phyloP scores from a whole-genome alignment of 345 rosid species.

The Boechera divaricarpa region DNA sequence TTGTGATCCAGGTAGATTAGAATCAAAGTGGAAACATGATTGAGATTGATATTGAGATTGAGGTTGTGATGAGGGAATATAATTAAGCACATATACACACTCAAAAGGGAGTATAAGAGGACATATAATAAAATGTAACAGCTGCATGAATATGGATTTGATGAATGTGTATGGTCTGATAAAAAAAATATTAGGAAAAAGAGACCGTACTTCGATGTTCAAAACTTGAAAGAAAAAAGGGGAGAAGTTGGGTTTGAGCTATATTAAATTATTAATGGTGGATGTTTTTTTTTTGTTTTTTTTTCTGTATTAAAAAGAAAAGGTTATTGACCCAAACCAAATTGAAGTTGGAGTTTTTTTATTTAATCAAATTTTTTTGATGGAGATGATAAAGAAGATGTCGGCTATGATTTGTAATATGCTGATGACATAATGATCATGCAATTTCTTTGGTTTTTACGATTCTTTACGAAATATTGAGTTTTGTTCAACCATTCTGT shows the following conservation, averaged over 20 bases:
- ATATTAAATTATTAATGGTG: conserved; percentile 31
- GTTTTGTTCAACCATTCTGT: neutral
- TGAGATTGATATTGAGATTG: conserved; percentile 26
- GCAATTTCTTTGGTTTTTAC: neutral
- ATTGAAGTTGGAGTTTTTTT: conserved; percentile 4
- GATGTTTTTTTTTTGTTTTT: conserved; percentile 17
- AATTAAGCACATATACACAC: conserved; percentile 31
- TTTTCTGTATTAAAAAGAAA: neutral
- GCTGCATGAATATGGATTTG: conserved; percentile 44
- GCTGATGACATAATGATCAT: conserved; percentile 31
- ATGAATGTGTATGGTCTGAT: conserved; percentile 32
- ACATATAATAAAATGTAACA: conserved; percentile 36
- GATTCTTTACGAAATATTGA: neutral
- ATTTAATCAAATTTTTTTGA: neutral
- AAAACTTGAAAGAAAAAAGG: conserved; percentile 44
- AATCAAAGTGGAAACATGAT: conserved; percentile 33
- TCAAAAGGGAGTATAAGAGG: conserved; percentile 24
- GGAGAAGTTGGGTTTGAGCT: conserved; percentile 49
- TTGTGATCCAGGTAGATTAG: conserved; percentile 41
- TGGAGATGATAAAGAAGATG: conserved; percentile 25
- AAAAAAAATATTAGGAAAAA: neutral
- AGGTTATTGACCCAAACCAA: conserved; percentile 20
- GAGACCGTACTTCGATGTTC: conserved; percentile 30
- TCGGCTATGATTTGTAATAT: conserved; percentile 15
- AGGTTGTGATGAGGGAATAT: conserved; percentile 31